Percentiles rank a stretch among this genome's conserved stretches.
Evolutionary conservation across 257 asterid genomes (phyloP).

Genomic region (Leptodermis oblonga): DNA sequence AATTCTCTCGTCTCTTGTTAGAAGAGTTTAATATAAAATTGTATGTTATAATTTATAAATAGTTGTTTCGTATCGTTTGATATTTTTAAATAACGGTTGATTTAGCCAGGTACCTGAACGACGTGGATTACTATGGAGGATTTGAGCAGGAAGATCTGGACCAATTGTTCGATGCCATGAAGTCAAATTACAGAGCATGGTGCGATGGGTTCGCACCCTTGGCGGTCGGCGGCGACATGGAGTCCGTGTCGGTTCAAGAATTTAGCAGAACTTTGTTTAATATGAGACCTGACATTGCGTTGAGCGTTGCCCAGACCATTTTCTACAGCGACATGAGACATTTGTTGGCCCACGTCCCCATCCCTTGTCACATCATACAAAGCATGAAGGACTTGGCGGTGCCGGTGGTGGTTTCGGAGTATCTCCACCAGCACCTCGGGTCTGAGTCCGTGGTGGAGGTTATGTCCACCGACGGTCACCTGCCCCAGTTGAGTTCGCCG

Average conservation of each 20-base stretch:
- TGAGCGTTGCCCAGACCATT: slow-evolving; percentile 54
- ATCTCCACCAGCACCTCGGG: slow-evolving; percentile 61
- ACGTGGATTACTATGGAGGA: slow-evolving; percentile 78
- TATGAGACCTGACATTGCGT: slow-evolving; percentile 86
- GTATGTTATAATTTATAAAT: too few relatives aligned
- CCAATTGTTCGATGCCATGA: slow-evolving; percentile 60
- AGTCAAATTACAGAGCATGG: slow-evolving; percentile 74
- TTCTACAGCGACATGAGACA: slow-evolving; percentile 60
- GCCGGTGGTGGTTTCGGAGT: slow-evolving; percentile 72
- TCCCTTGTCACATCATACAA: slow-evolving; percentile 80
- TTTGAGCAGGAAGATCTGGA: slow-evolving; percentile 58
- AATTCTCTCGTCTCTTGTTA: too few relatives aligned
- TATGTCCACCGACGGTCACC: slow-evolving; percentile 75
- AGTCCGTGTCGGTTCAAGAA: slow-evolving; percentile 67
- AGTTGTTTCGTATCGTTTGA: too few relatives aligned
- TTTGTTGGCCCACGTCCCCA: slow-evolving; percentile 38
- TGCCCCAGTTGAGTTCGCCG: slow-evolving; percentile 84
- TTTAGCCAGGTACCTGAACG: slow-evolving; percentile 62
- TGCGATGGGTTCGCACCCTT: slow-evolving; percentile 74
- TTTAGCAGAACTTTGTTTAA: slow-evolving; percentile 82
- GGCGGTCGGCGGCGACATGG: slow-evolving; percentile 84
- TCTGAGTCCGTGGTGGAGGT: slow-evolving; percentile 71
- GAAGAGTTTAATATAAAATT: too few relatives aligned
- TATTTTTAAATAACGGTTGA: too few relatives aligned
- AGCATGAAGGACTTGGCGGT: slow-evolving; percentile 82